Evolutionary conservation across 257 asterid genomes (phyloP).

Genomic region (Solanum sejunctum): DNA sequence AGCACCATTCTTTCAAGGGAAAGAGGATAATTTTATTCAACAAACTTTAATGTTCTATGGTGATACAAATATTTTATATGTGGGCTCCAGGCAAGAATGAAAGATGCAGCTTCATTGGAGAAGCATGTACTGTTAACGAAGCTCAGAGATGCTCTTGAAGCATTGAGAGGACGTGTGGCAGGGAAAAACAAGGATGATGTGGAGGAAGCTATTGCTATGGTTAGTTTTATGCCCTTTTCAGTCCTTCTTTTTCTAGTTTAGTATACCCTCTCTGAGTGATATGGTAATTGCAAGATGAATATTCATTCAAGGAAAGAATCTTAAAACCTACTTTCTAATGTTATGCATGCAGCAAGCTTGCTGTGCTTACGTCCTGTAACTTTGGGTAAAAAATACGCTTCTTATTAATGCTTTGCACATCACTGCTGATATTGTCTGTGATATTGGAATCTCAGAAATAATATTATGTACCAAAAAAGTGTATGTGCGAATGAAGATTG

Average conservation of each 20-base stretch:
- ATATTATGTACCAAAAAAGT: neutral
- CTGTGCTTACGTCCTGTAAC: neutral
- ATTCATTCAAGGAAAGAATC: neutral
- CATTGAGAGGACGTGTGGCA: conserved; percentile 71
- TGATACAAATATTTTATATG: neutral
- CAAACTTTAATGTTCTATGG: neutral
- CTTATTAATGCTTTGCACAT: neutral
- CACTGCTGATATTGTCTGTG: neutral
- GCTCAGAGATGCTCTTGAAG: conserved; percentile 85
- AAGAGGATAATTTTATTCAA: neutral
- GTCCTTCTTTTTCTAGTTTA: neutral
- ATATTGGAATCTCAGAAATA: neutral
- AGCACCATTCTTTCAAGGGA: neutral
- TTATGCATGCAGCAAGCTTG: neutral
- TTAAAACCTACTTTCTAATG: neutral
- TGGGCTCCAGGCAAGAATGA: conserved; percentile 58
- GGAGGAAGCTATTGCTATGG: conserved; percentile 89
- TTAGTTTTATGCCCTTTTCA: conserved; percentile 15
- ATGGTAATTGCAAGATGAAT: neutral
- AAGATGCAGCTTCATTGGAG: conserved; percentile 84
- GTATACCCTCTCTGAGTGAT: neutral
- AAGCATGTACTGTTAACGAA: conserved; percentile 82
- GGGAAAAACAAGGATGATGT: conserved; percentile 85
- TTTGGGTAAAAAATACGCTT: neutral
- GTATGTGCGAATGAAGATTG: neutral